These are phyloP conservation scores for Spathaspora boniae DNA, from an alignment of 805 yeast species.

Conservation along the genomic window DNA sequence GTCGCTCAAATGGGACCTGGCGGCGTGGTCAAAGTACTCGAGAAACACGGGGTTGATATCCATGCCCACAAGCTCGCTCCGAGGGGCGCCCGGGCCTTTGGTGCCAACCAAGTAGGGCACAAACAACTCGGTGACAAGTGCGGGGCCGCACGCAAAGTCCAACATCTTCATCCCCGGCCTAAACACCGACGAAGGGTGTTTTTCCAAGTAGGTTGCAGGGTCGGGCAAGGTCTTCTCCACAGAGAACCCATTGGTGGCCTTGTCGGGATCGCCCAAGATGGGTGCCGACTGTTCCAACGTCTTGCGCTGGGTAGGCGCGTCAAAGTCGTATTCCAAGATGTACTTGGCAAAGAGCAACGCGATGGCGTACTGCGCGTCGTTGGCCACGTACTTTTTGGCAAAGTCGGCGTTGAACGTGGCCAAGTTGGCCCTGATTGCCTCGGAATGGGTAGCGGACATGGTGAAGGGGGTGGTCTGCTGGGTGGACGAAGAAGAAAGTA, in stretches of 20 bases:
- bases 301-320: constrained; percentile 10
- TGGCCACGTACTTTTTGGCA: constrained; percentile 20
- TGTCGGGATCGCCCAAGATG: constrained; percentile 14
- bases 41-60: constrained; percentile 31
- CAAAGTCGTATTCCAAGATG: constrained; percentile 18
- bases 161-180: constrained; percentile 22
- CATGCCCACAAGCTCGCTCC: constrained; percentile 29
- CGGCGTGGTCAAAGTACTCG: constrained; percentile 14
- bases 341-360: constrained; percentile 17
- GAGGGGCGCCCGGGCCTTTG: too few species aligned
- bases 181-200: constrained; percentile 14
- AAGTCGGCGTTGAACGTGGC: constrained; percentile 15
- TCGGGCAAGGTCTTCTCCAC: constrained; percentile 12
- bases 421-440: constrained; percentile 22
- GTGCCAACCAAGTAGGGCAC: constrained; percentile 22
- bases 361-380: constrained; percentile 15
- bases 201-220: constrained; percentile 5
- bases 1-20: constrained; percentile 4
- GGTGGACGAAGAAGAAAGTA: too few species aligned
- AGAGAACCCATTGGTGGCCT: constrained; percentile 11
- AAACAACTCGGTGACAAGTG: constrained; percentile 29
- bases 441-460: too few species aligned
- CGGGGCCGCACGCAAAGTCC: constrained; percentile 47
- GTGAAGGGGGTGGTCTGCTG: too few species aligned
- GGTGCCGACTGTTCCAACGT: constrained; percentile 11